phyloP scores from a whole-genome alignment of 164 flowering plant genomes.

The Saururus chinensis region DNA sequence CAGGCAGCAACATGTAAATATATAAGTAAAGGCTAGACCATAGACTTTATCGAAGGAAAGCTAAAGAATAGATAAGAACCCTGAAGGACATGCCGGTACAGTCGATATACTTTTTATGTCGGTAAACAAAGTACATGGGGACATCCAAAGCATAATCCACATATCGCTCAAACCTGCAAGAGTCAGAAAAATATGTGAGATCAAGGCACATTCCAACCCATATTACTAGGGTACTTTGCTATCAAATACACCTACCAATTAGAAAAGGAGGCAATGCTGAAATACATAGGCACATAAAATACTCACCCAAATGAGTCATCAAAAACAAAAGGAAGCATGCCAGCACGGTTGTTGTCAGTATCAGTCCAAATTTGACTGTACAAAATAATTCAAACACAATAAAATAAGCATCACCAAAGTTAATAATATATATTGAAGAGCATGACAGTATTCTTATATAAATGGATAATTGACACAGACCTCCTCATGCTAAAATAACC shows the following conservation, averaged over 20 bases:
- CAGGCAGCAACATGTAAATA: too few relatives aligned
- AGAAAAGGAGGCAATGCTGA: too few relatives aligned
- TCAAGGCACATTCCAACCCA: neutral
- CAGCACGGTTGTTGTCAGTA: conserved; percentile 84
- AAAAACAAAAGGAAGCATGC: conserved; percentile 99
- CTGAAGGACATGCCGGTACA: conserved; percentile 92
- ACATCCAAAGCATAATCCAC: conserved; percentile 98
- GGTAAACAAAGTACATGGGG: conserved; percentile 94
- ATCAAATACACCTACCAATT: too few relatives aligned
- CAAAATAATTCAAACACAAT: conserved; percentile 1
- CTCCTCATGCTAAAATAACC: conserved; percentile 98
- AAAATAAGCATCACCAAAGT: neutral
- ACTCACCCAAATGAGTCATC: conserved; percentile 92
- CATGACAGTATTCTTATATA: neutral
- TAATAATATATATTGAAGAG: neutral
- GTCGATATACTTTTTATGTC: conserved; percentile 85
- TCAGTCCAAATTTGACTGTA: conserved; percentile 94
- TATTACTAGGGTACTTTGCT: neutral
- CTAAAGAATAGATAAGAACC: conserved; percentile 27
- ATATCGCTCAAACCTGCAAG: conserved; percentile 88
- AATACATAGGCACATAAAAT: too few relatives aligned
- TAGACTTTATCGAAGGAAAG: neutral
- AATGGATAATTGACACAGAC: conserved; percentile 21
- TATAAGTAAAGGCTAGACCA: too few relatives aligned
- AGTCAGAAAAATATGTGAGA: neutral